These are phyloP conservation scores for Pseudonitzschia delicatissima DNA, from an alignment of 108 stramenopile genomes.

Conservation along the genomic window DNA sequence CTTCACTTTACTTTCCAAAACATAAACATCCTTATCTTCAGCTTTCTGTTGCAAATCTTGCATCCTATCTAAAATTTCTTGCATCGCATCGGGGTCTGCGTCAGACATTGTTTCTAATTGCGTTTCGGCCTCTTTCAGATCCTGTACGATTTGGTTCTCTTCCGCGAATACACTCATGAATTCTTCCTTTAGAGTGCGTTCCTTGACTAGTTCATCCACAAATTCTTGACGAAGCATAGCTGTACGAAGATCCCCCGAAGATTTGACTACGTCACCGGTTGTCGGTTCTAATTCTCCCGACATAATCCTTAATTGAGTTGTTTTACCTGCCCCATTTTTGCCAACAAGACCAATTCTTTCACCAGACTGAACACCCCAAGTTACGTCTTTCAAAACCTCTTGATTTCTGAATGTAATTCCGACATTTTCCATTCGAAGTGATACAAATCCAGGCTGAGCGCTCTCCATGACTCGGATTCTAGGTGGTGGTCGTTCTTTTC, in stretches of 20 bases:
- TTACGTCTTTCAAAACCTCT: conserved; percentile 89
- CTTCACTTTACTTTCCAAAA: conserved; percentile 77
- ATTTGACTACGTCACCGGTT: conserved; percentile 90
- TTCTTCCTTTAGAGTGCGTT: conserved; percentile 85
- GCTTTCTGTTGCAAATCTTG: conserved; percentile 82
- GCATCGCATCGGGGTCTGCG: conserved; percentile 68
- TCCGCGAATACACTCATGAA: conserved; percentile 88
- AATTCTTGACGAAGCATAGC: conserved; percentile 95
- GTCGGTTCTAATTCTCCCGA: conserved; percentile 94
- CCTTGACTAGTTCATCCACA: conserved; percentile 84
- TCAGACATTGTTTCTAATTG: conserved; percentile 49
- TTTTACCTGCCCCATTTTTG: conserved; percentile 62
- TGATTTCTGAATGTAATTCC: conserved; percentile 92
- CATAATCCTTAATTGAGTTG: conserved; percentile 90
- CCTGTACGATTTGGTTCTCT: conserved; percentile 75
- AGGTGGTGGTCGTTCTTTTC: conserved; percentile 90
- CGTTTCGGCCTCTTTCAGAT: conserved; percentile 60
- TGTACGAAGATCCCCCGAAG: conserved; percentile 75
- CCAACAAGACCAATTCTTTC: conserved; percentile 83
- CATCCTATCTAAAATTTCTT: conserved; percentile 89
- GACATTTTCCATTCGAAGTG: conserved; percentile 86
- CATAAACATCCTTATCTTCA: conserved; percentile 81
- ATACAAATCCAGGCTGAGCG: conserved; percentile 81
- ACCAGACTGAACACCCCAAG: conserved; percentile 95
- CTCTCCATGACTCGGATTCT: conserved; percentile 89